Base-by-base conservation (phyloP, 31 red algal species). In the Endocladia muricata region DNA sequence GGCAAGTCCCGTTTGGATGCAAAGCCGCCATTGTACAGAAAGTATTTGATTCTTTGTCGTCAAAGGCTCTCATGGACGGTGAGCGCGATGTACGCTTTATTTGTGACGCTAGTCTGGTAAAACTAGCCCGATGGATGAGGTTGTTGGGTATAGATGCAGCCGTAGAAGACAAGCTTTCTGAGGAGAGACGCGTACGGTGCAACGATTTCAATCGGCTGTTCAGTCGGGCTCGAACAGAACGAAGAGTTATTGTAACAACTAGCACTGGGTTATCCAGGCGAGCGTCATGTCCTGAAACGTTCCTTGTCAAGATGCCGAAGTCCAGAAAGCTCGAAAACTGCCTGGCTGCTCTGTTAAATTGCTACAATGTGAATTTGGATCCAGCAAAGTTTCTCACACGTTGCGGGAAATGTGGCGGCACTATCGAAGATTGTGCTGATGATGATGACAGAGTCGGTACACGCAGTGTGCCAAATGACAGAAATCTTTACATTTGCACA, bases 391-490 rank as follows among this genome's bases (percentile, higher is more conserved):
- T 85, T 55, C 29, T 85, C 4, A 64, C 49, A 26, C 65, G 65
- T 15, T 85, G 81, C 62, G 68, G 68, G 37, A 85, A 85, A 23
- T 85, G 81, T 36, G 81, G 81, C 52, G 81, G 81, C 3, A 30
- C 17, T 19, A 85, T 85, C 33, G 79, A 72, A 29, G 47, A 28
- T 11, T 72, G 57, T 26, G 41, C 44, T 9, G 28, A 13, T 0
- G 66, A 72, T 28, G 79, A 83, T 39, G 11, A 39, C 7, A 61
- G 68, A 60, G 34, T 75, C 9, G 70, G 62, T 44, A 47, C 41
- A 15, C 3, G 8, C 11, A 39, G 26, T 51, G 44, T 73, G 9
- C 79, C 79, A 42, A 43, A 28, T 6, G 79, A 83, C 62, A 31
- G 67, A 9, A 64, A 71, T 22, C 40, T 83, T 3, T 73, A 43